Conservation (phyloP, 1,139 yeast species). For the Candida sp. region DNA sequence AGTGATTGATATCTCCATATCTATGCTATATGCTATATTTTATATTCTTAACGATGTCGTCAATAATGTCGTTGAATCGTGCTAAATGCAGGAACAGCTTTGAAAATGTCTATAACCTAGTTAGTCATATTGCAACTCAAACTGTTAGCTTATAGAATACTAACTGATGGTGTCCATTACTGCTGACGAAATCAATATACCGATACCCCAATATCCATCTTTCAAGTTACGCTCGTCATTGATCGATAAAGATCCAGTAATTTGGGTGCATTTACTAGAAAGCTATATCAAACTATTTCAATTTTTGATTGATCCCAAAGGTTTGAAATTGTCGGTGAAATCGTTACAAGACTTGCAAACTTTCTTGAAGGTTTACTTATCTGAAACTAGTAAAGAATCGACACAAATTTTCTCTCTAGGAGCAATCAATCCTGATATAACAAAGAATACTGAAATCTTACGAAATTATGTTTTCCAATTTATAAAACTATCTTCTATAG, state of each 20-base stretch:
- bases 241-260: conserved; percentile 78
- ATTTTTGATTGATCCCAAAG: conserved; percentile 34
- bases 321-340: conserved; percentile 41
- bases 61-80: not conserved
- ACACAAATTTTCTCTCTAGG: conserved; percentile 64
- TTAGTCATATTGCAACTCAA: not conserved
- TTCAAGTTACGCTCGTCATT: conserved; percentile 68
- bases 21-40: too few species aligned
- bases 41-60: too few species aligned
- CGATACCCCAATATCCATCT: conserved; percentile 72
- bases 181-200: conserved; percentile 16
- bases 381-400: conserved; percentile 59
- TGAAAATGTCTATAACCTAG: not conserved
- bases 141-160: not conserved
- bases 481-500: conserved; percentile 49
- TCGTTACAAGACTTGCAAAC: conserved; percentile 57
- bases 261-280: conserved; percentile 71
- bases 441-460: conserved; percentile 45
- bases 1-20: too few species aligned
- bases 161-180: not conserved
- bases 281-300: conserved; percentile 54
- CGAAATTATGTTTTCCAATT: conserved; percentile 51
- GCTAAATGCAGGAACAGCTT: too few species aligned
- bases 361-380: conserved; percentile 54
- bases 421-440: conserved; percentile 64